Conservation (phyloP, 345 rosid species). For the Carallia pectinifolia region DNA sequence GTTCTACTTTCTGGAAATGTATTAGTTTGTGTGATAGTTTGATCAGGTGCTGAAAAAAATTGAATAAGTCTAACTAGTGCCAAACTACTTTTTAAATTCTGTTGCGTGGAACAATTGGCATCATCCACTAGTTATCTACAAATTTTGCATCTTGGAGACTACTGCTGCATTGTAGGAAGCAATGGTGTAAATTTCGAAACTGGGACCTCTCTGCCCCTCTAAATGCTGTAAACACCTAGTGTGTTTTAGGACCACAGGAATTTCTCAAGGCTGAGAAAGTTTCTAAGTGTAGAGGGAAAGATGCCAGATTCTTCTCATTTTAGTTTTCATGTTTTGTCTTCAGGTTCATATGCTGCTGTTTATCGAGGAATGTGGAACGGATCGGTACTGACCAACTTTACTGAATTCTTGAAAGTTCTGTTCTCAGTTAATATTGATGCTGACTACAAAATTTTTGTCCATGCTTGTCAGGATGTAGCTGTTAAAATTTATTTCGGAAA, state of each 20-base stretch:
- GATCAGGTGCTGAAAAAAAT: not conserved
- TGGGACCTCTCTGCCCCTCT: too few relatives aligned
- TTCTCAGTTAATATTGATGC: not conserved
- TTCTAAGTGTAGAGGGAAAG: not conserved
- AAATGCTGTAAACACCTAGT: too few relatives aligned
- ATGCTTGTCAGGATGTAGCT: slow-evolving; percentile 68
- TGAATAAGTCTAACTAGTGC: not conserved
- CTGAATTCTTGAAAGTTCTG: not conserved
- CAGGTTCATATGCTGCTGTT: slow-evolving; percentile 79
- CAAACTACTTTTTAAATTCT: not conserved
- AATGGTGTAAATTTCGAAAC: too few relatives aligned
- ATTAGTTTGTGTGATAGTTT: not conserved
- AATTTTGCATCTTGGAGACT: too few relatives aligned
- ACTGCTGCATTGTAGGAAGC: too few relatives aligned
- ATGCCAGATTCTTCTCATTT: not conserved
- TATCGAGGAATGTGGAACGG: slow-evolving; percentile 78
- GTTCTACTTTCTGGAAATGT: not conserved
- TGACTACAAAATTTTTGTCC: slow-evolving; percentile 7
- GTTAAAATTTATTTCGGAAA: slow-evolving; percentile 71
- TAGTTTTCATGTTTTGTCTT: slow-evolving; percentile 1
- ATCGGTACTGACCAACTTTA: slow-evolving; percentile 48
- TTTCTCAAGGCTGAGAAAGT: not conserved
- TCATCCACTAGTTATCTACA: too few relatives aligned
- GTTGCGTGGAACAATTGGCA: too few relatives aligned
- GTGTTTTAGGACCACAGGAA: too few relatives aligned